phyloP scores from a whole-genome alignment of 495 filamentous ascomycete genomes.

The Jackrogersella minutella region DNA sequence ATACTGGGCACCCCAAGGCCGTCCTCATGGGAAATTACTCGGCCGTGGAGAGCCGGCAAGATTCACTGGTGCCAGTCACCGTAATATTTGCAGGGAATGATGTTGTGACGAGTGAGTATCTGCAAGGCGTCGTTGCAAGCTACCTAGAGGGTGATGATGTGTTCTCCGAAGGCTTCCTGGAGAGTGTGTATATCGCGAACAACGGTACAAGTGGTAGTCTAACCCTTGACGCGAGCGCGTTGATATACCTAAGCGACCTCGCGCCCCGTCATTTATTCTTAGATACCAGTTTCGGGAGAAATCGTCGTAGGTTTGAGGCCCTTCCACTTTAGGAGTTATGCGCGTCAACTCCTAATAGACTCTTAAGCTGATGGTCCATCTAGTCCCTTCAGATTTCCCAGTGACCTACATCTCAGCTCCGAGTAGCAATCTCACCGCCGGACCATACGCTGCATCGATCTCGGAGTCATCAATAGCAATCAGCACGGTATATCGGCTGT shows the following conservation, averaged over 20 bases:
- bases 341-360: neutral
- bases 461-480: constrained; percentile 43
- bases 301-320: constrained; percentile 1
- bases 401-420: constrained; percentile 15
- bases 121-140: constrained; percentile 23
- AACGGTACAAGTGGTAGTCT: constrained; percentile 28
- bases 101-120: constrained; percentile 29
- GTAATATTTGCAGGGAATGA: constrained; percentile 39
- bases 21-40: constrained; percentile 14
- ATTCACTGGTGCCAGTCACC: constrained; percentile 28
- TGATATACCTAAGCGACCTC: constrained; percentile 21
- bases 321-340: neutral
- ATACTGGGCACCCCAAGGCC: constrained; percentile 24
- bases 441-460: constrained; percentile 51
- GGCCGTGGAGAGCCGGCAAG: neutral
- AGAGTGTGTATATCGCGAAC: constrained; percentile 41
- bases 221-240: constrained; percentile 19
- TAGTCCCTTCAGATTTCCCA: neutral
- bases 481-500: constrained; percentile 56
- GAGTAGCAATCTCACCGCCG: constrained; percentile 37
- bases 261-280: constrained; percentile 15
- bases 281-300: constrained; percentile 10
- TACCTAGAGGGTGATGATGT: constrained; percentile 35
- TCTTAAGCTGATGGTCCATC: neutral
- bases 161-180: constrained; percentile 45